A percentile compares a stretch with the other conserved stretches of the same genome.
Conservation (phyloP, 1,284 basidiomycete species). For the Phaffia rhodozyma region DNA sequence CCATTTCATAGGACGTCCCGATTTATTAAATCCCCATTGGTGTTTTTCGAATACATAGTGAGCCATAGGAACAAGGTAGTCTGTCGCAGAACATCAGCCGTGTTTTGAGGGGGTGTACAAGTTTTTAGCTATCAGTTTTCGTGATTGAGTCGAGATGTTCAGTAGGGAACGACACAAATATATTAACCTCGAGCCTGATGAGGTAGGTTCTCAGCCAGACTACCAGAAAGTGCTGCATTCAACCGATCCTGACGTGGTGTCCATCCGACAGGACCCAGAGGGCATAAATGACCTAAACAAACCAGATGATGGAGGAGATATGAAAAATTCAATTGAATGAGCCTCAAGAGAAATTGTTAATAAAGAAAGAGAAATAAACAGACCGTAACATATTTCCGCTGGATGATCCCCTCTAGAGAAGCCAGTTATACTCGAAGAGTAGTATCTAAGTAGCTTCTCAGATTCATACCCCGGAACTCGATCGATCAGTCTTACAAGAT, state of each 20-base stretch:
- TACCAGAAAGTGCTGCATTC: constrained; percentile 13
- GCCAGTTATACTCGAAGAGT: constrained; percentile 1
- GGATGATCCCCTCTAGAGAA: constrained; percentile 13
- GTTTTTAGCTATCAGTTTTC: not conserved
- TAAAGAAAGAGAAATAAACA: not conserved
- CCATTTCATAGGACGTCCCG: not conserved
- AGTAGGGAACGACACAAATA: not conserved
- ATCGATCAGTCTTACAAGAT: no score
- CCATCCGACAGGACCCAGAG: constrained; percentile 12
- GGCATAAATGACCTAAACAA: constrained; percentile 9
- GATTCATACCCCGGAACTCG: not conserved
- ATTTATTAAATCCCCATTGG: not conserved
- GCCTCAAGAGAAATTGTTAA: not conserved
- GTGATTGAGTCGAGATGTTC: not conserved
- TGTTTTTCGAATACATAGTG: not conserved
- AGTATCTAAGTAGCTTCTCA: constrained; percentile 7
- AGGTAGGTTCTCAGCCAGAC: constrained; percentile 8
- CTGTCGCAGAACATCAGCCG: not conserved
- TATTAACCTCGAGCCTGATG: not conserved
- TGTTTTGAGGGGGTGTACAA: no score
- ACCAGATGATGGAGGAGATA: not conserved
- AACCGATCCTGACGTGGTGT: not conserved
- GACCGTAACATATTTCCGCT: constrained; percentile 12
- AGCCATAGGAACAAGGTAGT: constrained; percentile 10
- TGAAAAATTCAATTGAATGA: not conserved